Conservation (phyloP, 495 filamentous ascomycete genomes). For the Hamigera avellanea region DNA sequence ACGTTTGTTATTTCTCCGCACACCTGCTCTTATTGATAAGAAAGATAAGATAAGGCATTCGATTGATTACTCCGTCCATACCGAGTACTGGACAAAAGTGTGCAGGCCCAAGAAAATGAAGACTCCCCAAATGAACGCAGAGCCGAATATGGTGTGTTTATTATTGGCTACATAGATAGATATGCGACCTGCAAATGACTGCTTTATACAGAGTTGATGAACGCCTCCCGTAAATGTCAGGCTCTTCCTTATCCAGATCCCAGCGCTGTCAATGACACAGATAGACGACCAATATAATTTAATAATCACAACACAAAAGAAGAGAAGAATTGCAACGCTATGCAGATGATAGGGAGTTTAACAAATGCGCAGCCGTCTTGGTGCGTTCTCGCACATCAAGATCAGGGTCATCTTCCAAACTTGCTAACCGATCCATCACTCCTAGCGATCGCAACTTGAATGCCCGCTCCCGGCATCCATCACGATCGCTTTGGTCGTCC, state of each 20-base stretch:
- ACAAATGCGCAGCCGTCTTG: slow-evolving; percentile 63
- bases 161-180: no score
- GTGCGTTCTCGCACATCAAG: slow-evolving; percentile 74
- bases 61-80: no score
- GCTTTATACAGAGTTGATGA: slow-evolving; percentile 7
- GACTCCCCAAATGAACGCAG: no score
- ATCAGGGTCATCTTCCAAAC: slow-evolving; percentile 60
- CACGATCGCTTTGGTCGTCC: slow-evolving; percentile 56
- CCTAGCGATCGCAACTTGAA: slow-evolving; percentile 58
- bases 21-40: no score
- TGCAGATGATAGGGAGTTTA: slow-evolving; percentile 27
- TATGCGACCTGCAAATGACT: slow-evolving; percentile 1
- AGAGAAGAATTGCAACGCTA: slow-evolving; percentile 5
- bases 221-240: not conserved
- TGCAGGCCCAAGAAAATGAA: no score
- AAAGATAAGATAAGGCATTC: no score
- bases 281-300: not conserved
- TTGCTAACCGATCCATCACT: slow-evolving; percentile 52
- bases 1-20: no score
- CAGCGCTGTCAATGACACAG: not conserved
- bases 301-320: slow-evolving; percentile 1
- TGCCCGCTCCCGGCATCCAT: slow-evolving; percentile 51
- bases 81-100: no score
- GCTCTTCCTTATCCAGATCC: not conserved
- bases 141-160: no score